Percentiles rank a stretch among this genome's conserved stretches.
Evolutionary conservation across 1,139 yeast species (phyloP).

Genomic region (Diutina pseudorugosa): DNA sequence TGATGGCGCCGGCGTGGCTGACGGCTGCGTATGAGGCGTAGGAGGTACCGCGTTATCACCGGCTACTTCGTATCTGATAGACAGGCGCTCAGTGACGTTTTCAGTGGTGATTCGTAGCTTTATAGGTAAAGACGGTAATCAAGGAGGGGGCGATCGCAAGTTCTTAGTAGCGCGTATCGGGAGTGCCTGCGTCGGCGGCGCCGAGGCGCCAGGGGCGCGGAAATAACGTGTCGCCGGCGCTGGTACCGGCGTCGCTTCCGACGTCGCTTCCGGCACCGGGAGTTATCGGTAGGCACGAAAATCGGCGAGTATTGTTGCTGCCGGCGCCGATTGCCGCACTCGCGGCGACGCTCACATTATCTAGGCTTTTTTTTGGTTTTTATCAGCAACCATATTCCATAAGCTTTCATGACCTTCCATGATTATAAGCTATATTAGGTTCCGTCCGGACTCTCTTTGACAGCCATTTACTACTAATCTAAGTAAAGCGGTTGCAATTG

Average conservation of each 20-base stretch:
- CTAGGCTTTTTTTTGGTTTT: too few species aligned
- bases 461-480: not conserved
- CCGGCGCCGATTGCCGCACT: not conserved
- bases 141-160: too few species aligned
- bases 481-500: conserved; percentile 84
- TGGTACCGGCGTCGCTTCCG: too few species aligned
- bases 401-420: not conserved
- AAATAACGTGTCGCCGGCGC: too few species aligned
- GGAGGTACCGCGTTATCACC: not conserved
- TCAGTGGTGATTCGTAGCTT: too few species aligned
- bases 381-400: too few species aligned
- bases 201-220: too few species aligned
- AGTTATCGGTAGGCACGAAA: too few species aligned
- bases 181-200: not conserved
- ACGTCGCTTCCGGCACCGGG: too few species aligned
- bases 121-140: too few species aligned
- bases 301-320: not conserved
- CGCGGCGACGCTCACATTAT: too few species aligned
- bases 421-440: not conserved
- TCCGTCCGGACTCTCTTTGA: not conserved
- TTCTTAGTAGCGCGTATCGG: too few species aligned
- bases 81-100: not conserved
- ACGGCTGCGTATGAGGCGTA: not conserved
- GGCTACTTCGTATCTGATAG: not conserved
- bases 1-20: not conserved